Base-by-base conservation (phyloP, 208 protist species). In the Vickermania spadyakhi region DNA sequence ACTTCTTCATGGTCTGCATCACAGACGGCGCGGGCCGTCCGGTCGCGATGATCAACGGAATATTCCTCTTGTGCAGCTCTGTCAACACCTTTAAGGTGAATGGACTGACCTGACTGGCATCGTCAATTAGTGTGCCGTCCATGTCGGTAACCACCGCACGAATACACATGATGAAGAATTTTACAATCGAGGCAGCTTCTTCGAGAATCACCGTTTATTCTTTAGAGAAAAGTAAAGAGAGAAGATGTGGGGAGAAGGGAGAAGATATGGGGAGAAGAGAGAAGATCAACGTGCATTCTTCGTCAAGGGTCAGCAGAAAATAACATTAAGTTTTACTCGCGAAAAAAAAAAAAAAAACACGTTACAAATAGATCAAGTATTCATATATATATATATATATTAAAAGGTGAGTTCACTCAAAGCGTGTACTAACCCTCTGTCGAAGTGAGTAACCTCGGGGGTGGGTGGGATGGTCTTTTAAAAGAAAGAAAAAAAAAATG, bases 11-110 rank as follows among this genome's bases (percentile, higher is more conserved):
- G 36, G 70, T 82, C 28, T 53, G 66, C 53, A 91, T 79, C 3
- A 91, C 84, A 70, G 86, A 77, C 0, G 75, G 68, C 51, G 70
- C 77, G 0, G 84, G 72, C 0, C 84, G 76, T 18, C 84, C 84
- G 5, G 84, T 88, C 3, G 80, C 81, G 1, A 92, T 69, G 21
- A 88, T 67, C 30, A 92, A 58, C 45, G n/a, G 28, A 18, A 77
- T 59, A 5, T 60, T 55, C 5, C 53, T 42, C 25, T 64, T 41
- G 54, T 70, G 52, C 18, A 88, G 61, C 0, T 56, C 52, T 0
- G 55, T 51, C 0, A 92, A 28, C 0, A 77, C 79, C 3, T 57
- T 31, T 0, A 64, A 28, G 2, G 79, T 85, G 62, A 62, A 72
- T 1, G 22, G 26, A 11, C 60, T 70, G 7, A 89, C 62, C 0